phyloP scores from a whole-genome alignment of 345 rosid genomes.

The Mangifera indica region DNA sequence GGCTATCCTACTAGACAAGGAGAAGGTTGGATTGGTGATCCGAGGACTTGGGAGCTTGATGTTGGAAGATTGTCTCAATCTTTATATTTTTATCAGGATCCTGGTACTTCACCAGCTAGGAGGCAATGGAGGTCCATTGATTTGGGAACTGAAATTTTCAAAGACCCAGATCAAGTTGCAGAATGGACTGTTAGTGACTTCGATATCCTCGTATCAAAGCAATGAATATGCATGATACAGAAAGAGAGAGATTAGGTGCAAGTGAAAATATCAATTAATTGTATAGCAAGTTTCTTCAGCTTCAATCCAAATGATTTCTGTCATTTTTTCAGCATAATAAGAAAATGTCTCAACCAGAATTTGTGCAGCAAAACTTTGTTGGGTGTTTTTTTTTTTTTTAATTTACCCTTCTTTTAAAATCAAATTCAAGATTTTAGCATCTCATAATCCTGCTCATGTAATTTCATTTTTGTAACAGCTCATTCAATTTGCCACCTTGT shows the following conservation, averaged over 20 bases:
- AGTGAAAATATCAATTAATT: slow-evolving; percentile 3
- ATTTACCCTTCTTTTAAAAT: too few species aligned
- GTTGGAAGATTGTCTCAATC: slow-evolving; percentile 49
- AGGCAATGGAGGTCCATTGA: slow-evolving; percentile 49
- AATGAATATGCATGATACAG: slow-evolving; percentile 9
- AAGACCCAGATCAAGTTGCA: slow-evolving; percentile 42
- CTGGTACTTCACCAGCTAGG: slow-evolving; percentile 33
- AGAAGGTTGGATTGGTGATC: slow-evolving; percentile 52
- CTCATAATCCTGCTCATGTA: too few species aligned
- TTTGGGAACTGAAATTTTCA: slow-evolving; percentile 51
- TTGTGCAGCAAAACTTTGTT: neutral
- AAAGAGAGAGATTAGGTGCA: slow-evolving; percentile 5
- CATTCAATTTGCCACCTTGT: too few species aligned
- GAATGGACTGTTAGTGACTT: slow-evolving; percentile 46
- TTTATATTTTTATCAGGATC: slow-evolving; percentile 49
- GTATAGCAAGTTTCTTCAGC: neutral
- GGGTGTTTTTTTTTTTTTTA: neutral
- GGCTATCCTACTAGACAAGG: slow-evolving; percentile 50
- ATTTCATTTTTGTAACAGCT: too few species aligned
- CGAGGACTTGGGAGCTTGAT: slow-evolving; percentile 51
- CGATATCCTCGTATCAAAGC: slow-evolving; percentile 34
- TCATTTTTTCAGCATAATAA: neutral
- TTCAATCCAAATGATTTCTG: slow-evolving; percentile 22
- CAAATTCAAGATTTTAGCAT: too few species aligned
- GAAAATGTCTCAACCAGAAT: neutral